These are phyloP conservation scores for Eucalyptus erythrocorys DNA, from an alignment of 345 rosid genomes.

Conservation along the genomic window DNA sequence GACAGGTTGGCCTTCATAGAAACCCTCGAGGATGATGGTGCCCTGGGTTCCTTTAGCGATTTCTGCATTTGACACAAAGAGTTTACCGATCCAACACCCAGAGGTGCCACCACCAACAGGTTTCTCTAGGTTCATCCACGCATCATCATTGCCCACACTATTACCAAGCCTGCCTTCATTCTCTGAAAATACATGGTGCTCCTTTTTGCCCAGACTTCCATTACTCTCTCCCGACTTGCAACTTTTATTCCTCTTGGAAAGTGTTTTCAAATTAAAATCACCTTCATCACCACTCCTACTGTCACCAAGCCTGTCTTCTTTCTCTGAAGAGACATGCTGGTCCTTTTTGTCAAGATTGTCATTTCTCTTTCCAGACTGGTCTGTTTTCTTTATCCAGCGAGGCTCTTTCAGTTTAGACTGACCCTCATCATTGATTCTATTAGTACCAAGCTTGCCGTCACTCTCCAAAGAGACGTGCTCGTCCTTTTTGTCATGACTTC, in stretches of 20 bases:
- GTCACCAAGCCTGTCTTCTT: neutral
- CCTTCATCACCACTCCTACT: neutral
- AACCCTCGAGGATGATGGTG: constrained; percentile 78
- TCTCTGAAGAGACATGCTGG: neutral
- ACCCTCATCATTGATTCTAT: no score
- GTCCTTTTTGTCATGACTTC: constrained; percentile 10
- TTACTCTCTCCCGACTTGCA: neutral
- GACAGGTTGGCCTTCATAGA: constrained; percentile 78
- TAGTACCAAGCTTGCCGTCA: no score
- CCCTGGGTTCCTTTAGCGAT: constrained; percentile 94
- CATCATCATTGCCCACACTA: constrained; percentile 11
- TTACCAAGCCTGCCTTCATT: neutral
- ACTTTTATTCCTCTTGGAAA: neutral
- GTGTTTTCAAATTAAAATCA: neutral
- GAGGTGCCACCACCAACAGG: constrained; percentile 14
- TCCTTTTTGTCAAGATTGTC: neutral
- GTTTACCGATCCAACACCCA: constrained; percentile 71
- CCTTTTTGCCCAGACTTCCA: neutral
- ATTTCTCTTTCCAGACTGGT: neutral
- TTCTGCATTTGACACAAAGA: constrained; percentile 57
- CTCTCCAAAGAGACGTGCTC: no score
- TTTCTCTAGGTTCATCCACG: constrained; percentile 4
- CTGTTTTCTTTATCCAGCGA: neutral
- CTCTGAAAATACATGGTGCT: neutral
- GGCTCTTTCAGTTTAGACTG: no score